Conservation (phyloP, 108 stramenopile species). For the Cyclotella choctawhatcheeana region DNA sequence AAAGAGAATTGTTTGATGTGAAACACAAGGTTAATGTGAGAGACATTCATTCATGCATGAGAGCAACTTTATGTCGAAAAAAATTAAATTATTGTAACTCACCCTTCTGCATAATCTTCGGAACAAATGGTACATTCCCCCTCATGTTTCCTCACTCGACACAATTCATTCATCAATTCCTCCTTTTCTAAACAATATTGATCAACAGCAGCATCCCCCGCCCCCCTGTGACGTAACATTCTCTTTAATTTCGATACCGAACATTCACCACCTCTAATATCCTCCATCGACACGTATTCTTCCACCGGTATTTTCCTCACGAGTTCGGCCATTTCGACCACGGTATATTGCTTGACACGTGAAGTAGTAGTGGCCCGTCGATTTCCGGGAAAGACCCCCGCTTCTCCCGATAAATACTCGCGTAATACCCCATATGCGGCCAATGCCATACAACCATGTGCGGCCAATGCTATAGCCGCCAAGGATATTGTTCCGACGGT, state of each 20-base stretch:
- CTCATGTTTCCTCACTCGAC: conserved; percentile 31
- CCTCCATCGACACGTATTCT: conserved; percentile 39
- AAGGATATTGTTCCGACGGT: conserved; percentile 16
- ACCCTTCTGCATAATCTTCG: conserved; percentile 46
- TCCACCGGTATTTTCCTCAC: conserved; percentile 44
- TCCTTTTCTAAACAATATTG: conserved; percentile 31
- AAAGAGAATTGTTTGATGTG: background rate
- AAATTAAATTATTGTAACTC: conserved; percentile 15
- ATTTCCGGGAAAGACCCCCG: conserved; percentile 28
- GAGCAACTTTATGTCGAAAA: background rate
- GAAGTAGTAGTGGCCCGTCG: conserved; percentile 7
- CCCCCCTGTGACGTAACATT: conserved; percentile 42
- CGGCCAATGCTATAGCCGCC: conserved; percentile 21
- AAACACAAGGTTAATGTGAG: background rate
- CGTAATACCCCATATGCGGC: conserved; percentile 35
- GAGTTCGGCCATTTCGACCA: conserved; percentile 35
- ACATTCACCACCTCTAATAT: conserved; percentile 31
- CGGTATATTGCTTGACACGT: conserved; percentile 23
- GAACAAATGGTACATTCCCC: conserved; percentile 49
- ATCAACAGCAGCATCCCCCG: conserved; percentile 14
- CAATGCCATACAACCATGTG: conserved; percentile 34
- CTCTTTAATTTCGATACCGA: conserved; percentile 39
- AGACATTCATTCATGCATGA: background rate
- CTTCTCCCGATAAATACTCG: conserved; percentile 16
- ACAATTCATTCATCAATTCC: conserved; percentile 35